Base-by-base conservation (phyloP, 345 rosid genomes). In the Eucalyptus brandiana region DNA sequence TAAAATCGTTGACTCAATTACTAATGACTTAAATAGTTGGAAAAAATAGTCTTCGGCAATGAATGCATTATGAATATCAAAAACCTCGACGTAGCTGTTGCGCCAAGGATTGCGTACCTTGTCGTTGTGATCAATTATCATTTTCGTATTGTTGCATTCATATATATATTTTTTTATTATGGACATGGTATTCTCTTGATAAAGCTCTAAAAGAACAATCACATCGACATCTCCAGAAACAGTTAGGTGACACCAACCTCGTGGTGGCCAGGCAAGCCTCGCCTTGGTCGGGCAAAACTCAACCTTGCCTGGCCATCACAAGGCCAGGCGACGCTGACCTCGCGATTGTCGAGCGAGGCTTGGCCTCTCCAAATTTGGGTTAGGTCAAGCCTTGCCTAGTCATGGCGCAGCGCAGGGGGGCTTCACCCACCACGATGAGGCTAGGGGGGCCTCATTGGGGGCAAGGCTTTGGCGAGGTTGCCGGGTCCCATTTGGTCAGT, bases 381-480 rank as follows among this genome's bases (percentile, higher is more conserved):
- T 51, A 51, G 54, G 8, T 51, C 2, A 3, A 51, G 54, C 54
- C 23, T 18, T 6, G 23, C 54, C 23, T 51, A 51, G 54, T 18
- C 23, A 51, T 1, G 1, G 1, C 9, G 8, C 0, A 9, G 54
- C 4, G 2, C 0, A 6, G 18, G 54, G 19, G 8, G 21, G 54
- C 54, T 3, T 50, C 19, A 16, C 53, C 53, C 1, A 6, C 51
- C 51, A 5, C 18, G 3, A 49, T 0, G 51, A 49, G 51, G 17
- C 17, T 14, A 0, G 53, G 53, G 19, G 53, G 53, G 19, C 2
- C 54, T 51, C 54, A 17, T 2, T 1, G 2, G 54, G 21, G 8
- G 21, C 54, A 51, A 51, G 54, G 21, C 21, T 51, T 51, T 3
- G 21, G 54, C 1, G 2, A 51, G 54, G 21, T 17, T 17, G 54